Evolutionary conservation across 164 flowering plant genomes (phyloP), one percentile per base, ranked within the genome.

Genomic region (Vitis rupestris): DNA sequence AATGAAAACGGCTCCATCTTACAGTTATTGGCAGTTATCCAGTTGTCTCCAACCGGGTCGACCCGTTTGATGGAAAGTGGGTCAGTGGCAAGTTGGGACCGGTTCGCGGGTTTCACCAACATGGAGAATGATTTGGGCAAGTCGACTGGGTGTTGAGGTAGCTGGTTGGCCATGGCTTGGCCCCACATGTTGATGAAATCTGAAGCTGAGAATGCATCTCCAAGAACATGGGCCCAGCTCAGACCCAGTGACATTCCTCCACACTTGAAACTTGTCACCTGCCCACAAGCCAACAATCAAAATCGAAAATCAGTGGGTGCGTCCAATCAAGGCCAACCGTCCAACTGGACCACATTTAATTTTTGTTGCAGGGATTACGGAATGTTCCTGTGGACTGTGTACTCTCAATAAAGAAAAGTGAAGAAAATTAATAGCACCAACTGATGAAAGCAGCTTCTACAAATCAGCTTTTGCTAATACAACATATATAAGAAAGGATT

Each of bases 41-140:
- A 88, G 50, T 76, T 74, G 71, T 88, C 92, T 9, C 88, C 92
- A 61, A 88, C 88, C 57, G 88, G 87, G 79, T 77, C 84, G 50
- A 86, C 87, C 82, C 74, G 80, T 66, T 79, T 84, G 1, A 78
- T 5, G 13, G 86, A 78, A 30, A 65, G 55, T 3, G 85, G 81
- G 8, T 76, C 70, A 10, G 61, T 30, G 19, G 23, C 5, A 0
- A 10, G 44, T 9, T 74, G 62, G 3, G n/a, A 37, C 67, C 49
- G 73, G 70, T 16, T 65, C 29, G 52, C 54, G 59, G 63, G 8
- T 2, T 29, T 53, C 44, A 54, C 49, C 19, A 16, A 15, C 13
- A 44, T 17, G 70, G 70, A 15, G 61, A 3, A 50, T 44, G 64
- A n/a, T 15, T 65, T 69, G 14, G 60, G 13, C 4, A 30, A 14